Conservation (phyloP, 257 asterid genomes). For the Nyctanthes arbortristis region DNA sequence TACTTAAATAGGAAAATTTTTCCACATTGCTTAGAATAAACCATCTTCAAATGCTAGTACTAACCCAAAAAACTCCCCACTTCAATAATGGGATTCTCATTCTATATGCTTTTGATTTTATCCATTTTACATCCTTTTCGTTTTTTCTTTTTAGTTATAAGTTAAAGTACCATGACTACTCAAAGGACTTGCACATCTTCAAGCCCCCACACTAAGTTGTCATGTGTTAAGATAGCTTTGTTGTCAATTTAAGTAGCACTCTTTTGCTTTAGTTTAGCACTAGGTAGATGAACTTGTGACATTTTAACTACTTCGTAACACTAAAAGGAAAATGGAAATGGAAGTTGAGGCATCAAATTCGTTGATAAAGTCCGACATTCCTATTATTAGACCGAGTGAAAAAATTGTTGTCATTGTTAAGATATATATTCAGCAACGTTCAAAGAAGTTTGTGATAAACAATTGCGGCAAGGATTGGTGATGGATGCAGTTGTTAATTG, state of each 20-base stretch:
- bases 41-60: constrained; percentile 1
- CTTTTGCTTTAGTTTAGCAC: too few relatives aligned
- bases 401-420: too few relatives aligned
- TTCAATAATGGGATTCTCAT: constrained; percentile 34
- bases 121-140: background rate
- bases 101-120: constrained; percentile 15
- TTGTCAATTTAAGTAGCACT: constrained; percentile 22
- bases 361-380: background rate
- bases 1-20: constrained; percentile 14
- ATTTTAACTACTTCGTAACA: background rate
- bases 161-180: constrained; percentile 12
- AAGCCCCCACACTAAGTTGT: constrained; percentile 16
- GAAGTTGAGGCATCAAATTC: background rate
- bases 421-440: too few relatives aligned
- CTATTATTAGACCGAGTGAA: background rate
- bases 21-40: constrained; percentile 20
- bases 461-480: too few relatives aligned
- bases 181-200: constrained; percentile 20
- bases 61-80: constrained; percentile 6
- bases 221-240: constrained; percentile 18
- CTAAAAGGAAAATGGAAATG: background rate
- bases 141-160: background rate
- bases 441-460: too few relatives aligned
- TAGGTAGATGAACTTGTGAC: constrained; percentile 14
- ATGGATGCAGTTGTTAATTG: too few relatives aligned